These are phyloP conservation scores for Calonectria pteridis DNA, from an alignment of 2,329 filamentous ascomycete species.

Conservation along the genomic window DNA sequence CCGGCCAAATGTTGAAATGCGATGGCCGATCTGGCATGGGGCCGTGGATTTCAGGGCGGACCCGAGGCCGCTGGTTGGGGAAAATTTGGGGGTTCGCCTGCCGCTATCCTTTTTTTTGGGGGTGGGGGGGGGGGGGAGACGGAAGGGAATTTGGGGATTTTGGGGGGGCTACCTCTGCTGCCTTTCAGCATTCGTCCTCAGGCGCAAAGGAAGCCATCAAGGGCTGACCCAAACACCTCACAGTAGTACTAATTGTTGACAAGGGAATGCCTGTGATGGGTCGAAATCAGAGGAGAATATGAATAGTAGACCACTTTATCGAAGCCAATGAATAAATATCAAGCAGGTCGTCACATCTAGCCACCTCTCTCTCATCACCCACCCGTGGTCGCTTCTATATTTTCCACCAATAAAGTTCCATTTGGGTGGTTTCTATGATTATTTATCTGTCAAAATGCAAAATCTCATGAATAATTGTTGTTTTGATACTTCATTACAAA, in stretches of 20 bases:
- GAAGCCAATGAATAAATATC: background rate
- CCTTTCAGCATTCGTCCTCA: background rate
- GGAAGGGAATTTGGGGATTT: background rate
- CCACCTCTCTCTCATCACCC: background rate
- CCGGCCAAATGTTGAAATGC: background rate
- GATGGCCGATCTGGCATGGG: conserved; percentile 15
- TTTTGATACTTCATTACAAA: background rate
- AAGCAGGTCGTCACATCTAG: background rate
- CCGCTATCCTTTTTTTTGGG: background rate
- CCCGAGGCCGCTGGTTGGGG: background rate
- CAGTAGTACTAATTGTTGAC: background rate
- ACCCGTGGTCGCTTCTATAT: background rate
- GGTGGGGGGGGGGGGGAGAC: too few relatives aligned
- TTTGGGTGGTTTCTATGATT: background rate
- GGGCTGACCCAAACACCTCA: background rate
- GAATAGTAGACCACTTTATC: background rate
- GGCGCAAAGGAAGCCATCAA: background rate
- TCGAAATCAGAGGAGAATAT: background rate
- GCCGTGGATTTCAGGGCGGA: background rate
- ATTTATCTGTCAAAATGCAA: background rate
- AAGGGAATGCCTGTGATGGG: background rate
- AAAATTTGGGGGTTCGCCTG: conserved; percentile 2
- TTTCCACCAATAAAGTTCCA: background rate
- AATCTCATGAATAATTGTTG: background rate
- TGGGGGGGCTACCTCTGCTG: background rate